Conservation (phyloP, 768 basidiomycete genomes). For the Lentinula aciculospora region DNA sequence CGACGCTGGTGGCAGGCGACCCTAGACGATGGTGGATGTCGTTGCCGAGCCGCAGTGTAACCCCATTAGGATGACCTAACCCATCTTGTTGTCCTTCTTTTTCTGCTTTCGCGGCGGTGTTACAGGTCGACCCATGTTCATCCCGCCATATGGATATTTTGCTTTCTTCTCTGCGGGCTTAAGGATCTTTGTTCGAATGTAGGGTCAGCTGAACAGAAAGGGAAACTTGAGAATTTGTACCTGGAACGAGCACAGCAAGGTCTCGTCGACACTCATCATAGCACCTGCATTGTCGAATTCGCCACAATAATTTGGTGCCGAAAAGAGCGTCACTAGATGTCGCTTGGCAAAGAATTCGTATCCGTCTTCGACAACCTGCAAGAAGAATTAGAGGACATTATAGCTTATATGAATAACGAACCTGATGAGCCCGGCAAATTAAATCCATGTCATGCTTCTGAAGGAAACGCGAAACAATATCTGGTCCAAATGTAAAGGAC, state of each 20-base stretch:
- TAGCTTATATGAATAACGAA: constrained; percentile 25
- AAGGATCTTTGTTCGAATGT: constrained; percentile 60
- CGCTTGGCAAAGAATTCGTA: constrained; percentile 99
- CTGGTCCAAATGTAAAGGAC: constrained; percentile 97
- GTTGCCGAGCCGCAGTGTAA: constrained; percentile 3
- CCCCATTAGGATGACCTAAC: constrained; percentile 18
- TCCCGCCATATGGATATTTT: constrained; percentile 85
- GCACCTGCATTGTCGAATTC: constrained; percentile 99
- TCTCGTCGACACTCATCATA: constrained; percentile 99
- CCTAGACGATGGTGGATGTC: neutral
- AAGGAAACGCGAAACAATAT: constrained; percentile 96
- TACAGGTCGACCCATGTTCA: constrained; percentile 82
- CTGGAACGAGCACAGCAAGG: constrained; percentile 96
- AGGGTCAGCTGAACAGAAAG: neutral
- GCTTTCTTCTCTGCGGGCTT: constrained; percentile 99
- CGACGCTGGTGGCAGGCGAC: neutral
- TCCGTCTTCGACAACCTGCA: constrained; percentile 94
- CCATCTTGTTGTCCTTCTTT: constrained; percentile 86
- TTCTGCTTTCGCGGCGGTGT: constrained; percentile 97
- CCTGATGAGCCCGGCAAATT: constrained; percentile 98
- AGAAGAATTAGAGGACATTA: neutral
- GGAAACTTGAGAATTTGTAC: too few relatives aligned
- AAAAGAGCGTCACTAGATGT: constrained; percentile 94
- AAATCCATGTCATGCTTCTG: constrained; percentile 99
- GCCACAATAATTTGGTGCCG: constrained; percentile 91